Base-by-base conservation (phyloP, 805 yeast genomes). In the Helenozyma rhizophorensis region DNA sequence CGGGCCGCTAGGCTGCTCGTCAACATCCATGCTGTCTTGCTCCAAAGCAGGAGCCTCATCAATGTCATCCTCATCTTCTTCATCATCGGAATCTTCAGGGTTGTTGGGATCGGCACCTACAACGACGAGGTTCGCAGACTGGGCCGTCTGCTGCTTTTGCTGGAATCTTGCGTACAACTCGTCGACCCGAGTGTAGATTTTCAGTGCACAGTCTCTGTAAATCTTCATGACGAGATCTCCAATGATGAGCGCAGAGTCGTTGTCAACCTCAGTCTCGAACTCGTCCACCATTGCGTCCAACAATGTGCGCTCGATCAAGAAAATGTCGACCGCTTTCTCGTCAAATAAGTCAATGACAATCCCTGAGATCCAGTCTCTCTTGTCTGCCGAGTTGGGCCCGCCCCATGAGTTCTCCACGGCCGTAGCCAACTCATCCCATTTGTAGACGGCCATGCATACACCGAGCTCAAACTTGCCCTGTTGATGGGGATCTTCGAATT, bases 371-470 rank as follows among this genome's bases (percentile, higher is more conserved):
- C 98, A 93, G 56, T 93, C 98, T 52, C 99, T 72, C 58, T 93
- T 93, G 23, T 85, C 97, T 1, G 72, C 76, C 10, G 95, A 81
- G 22, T 85, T 83, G 10, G 96, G 79, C 1, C 98, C 99, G 39
- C 98, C 99, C 97, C 98, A 93, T 19, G 71, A 67, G 55, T 85
- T 87, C 5, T 78, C 94, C 8, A 93, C 97, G 0, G 98, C 98
- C 1, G 84, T 82, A 28, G 75, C 71, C 32, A 93, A 65, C 15
- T 83, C 88, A 39, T 88, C 93, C 98, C 98, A 93, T 37, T 74
- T 71, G 56, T 89, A 78, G n/a, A 93, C 61, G 22, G 84, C 79
- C 95, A 89, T 83, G 19, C 96, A 81, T 1, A 86, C 89, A 9
- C 97, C 98, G 10, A 93, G 71, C 60, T 90, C 97, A 52, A 93